phyloP scores from a whole-genome alignment of 2,329 filamentous ascomycete species.

The Colletotrichum paranaense region DNA sequence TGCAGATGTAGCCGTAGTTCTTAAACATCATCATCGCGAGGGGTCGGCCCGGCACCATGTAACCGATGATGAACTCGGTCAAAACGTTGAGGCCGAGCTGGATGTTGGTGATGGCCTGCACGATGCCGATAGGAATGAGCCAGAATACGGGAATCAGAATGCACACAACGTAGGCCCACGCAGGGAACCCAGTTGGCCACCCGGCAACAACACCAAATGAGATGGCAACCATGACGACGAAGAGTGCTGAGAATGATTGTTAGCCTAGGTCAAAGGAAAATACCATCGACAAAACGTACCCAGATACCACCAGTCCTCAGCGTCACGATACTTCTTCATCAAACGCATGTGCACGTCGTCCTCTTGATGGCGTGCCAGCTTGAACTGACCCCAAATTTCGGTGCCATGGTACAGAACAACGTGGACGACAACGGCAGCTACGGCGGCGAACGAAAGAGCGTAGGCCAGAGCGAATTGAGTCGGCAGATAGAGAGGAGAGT shows the following conservation, averaged over 20 bases:
- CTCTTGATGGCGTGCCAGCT: constrained; percentile 65
- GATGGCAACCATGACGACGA: constrained; percentile 63
- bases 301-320: constrained; percentile 70
- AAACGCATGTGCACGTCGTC: constrained; percentile 70
- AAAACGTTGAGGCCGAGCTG: constrained; percentile 77
- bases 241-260: constrained; percentile 49
- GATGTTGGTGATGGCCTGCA: constrained; percentile 71
- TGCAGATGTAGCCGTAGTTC: constrained; percentile 77
- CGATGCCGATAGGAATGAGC: constrained; percentile 70
- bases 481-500: constrained; percentile 74
- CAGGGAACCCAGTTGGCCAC: constrained; percentile 68
- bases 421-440: constrained; percentile 70
- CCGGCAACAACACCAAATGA: constrained; percentile 65
- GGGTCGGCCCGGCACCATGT: constrained; percentile 77
- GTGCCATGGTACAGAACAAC: constrained; percentile 66
- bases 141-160: constrained; percentile 68
- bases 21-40: constrained; percentile 85
- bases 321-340: constrained; percentile 71
- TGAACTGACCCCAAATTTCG: constrained; percentile 66
- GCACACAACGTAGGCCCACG: constrained; percentile 68
- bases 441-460: constrained; percentile 75
- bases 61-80: constrained; percentile 79
- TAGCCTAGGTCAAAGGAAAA: constrained; percentile 3
- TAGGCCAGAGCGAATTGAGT: constrained; percentile 71
- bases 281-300: constrained; percentile 50